Evolutionary conservation across 1,284 basidiomycete genomes (phyloP), one percentile per base, ranked within the genome.

Genomic region (Pascua sp.): DNA sequence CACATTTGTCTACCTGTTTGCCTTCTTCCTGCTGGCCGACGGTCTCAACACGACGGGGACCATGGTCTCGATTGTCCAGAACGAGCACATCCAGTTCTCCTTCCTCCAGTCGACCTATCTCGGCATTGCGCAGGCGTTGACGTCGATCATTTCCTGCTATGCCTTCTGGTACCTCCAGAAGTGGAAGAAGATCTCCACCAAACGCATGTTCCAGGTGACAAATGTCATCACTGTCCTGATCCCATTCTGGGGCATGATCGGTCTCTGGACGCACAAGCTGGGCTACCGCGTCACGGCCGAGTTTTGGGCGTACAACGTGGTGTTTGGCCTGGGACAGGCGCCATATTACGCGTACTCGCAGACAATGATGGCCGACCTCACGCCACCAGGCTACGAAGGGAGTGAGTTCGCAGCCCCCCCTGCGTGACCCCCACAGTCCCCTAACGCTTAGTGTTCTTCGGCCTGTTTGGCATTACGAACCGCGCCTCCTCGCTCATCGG

Each of bases 241-340:
- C 49, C 88, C 89, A 0, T 78, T 89, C 4, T 91, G 90, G 90
- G 90, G 90, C 36, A 87, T 90, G 86, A 80, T 91, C 48, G 90
- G 90, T 0, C 84, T 91, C 49, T 90, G 88, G 86, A 90, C 89
- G 0, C 66, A 78, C 12, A 85, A 81, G 60, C 72, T 91, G 47
- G 90, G 86, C 0, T 89, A 88, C 73, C 88, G 89, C 70, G 87
- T 88, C 62, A 81, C 71, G n/a, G 89, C 88, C 88, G 89, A 90
- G 67, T 90, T 89, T 75, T 90, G 84, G 45, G 24, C 36, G 12
- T 51, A 47, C 41, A 88, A 88, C 64, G 80, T 87, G 55, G 78
- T 88, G 4, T 88, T 87, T 66, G 87, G 87, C 4, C 76, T 89
- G 17, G 89, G 89, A 80, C 89, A 90, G 76, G 89, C 88, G 2